Conservation (phyloP, 352 stramenopile species). For the Globisporangium viniferum region DNA sequence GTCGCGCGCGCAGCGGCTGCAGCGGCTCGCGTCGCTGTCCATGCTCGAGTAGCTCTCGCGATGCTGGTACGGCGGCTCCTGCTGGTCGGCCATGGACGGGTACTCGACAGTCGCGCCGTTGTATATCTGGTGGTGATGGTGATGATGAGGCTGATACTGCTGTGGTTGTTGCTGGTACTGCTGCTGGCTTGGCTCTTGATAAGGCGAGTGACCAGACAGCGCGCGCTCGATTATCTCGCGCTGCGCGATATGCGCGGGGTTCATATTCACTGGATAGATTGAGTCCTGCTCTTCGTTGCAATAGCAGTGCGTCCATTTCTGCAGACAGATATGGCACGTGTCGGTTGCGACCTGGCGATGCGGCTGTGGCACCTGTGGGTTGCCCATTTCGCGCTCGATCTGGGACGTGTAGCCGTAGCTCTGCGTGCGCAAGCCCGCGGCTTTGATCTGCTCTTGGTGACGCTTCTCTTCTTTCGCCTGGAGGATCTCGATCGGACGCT, state of each 20-base stretch:
- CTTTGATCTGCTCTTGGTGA: conserved; percentile 65
- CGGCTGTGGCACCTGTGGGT: conserved; percentile 24
- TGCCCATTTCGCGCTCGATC: conserved; percentile 33
- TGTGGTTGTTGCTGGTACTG: conserved; percentile 8
- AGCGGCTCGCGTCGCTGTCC: conserved; percentile 64
- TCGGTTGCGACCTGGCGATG: conserved; percentile 59
- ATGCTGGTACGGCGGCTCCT: conserved; percentile 15
- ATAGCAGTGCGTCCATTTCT: conserved; percentile 88
- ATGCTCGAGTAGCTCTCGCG: conserved; percentile 39
- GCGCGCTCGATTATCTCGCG: conserved; percentile 16
- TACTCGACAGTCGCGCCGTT: conserved; percentile 1
- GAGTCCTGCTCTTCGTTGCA: conserved; percentile 81
- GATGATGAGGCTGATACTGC: not conserved
- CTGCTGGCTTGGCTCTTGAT: conserved; percentile 7
- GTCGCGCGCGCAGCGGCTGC: conserved; percentile 59
- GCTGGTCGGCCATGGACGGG: not conserved
- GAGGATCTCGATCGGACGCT: conserved; percentile 50
- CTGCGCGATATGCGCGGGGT: conserved; percentile 15
- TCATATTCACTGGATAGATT: conserved; percentile 44
- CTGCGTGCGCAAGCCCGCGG: conserved; percentile 52
- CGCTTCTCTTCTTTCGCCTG: conserved; percentile 70
- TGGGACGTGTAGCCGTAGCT: conserved; percentile 38
- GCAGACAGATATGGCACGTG: conserved; percentile 70
- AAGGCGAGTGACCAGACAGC: conserved; percentile 12
- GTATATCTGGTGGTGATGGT: conserved; percentile 5